Evolutionary conservation across 202 grass and related monocot genomes (phyloP), one percentile per base, ranked within the genome.

Genomic region (Elaeis oleifera): DNA sequence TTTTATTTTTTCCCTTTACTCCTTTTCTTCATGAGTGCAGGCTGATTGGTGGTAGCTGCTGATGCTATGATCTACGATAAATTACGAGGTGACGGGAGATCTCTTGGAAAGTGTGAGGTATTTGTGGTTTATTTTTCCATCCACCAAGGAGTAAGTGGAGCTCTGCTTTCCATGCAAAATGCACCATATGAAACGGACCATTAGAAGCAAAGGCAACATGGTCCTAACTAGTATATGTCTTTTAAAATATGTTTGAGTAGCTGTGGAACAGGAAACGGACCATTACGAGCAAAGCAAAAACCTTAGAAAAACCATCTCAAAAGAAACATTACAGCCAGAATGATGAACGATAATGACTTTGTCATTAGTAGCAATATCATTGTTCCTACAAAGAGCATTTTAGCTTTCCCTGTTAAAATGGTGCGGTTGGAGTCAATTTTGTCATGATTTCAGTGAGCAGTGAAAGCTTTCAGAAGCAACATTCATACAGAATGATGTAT

Each of bases 161-260:
- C 76, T 25, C 75, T 57, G n/a, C 60, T 71, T 78, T 48, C 67
- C 69, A 78, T 71, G 67, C 76, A 71, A 78, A 78, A 59, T 62
- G 76, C 76, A 78, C 70, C 67, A 63, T 71, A 65, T 44, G 58
- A 16, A 78, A 71, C 26, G 26, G 61, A 53, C 76, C 67, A 59
- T 61, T 71, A 59, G 49, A 64, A 57, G 66, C 54, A 27, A 27
- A 27, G 26, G 5, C 36, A 44, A 3, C 36, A 44, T 78, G 51
- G 66, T 70, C 22, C 11, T 59, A 48, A 67, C 57, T 66, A 78
- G 58, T 58, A 62, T 64, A 44, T 13, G 8, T 59, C 19, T 49
- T 65, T 72, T 70, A 71, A 64, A 70, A 27, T 59, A 70, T 65
- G 32, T 21, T 65, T 27, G 56, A 39, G 52, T 70, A 13, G 9